Evolutionary conservation across 257 asterid genomes (phyloP).

Genomic region (Capsicum pubescens): DNA sequence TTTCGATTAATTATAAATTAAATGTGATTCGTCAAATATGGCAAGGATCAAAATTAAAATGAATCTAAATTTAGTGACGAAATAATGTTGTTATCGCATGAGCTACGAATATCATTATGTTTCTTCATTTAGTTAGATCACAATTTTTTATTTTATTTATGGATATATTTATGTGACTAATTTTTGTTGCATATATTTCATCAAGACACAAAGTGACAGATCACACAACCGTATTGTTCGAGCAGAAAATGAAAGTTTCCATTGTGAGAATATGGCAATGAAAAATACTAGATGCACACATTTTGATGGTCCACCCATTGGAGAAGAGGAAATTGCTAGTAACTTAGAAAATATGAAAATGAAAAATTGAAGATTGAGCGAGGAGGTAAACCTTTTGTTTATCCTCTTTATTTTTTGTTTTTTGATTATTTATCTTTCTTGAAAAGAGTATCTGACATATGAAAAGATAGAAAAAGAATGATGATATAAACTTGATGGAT

Average conservation of each 20-base stretch:
- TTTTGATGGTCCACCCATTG: slow-evolving; percentile 45
- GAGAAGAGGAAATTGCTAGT: slow-evolving; percentile 48
- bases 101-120: background rate
- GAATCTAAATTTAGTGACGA: background rate
- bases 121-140: background rate
- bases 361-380: slow-evolving; percentile 57
- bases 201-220: slow-evolving; percentile 41
- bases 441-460: background rate
- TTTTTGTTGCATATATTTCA: background rate
- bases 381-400: slow-evolving; percentile 45
- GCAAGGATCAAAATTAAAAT: background rate
- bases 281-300: slow-evolving; percentile 43
- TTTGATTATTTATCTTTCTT: background rate
- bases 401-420: background rate
- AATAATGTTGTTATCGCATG: background rate
- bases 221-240: slow-evolving; percentile 53
- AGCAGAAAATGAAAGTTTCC: slow-evolving; percentile 56
- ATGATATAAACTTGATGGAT: background rate
- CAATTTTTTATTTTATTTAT: background rate
- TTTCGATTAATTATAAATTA: background rate
- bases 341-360: slow-evolving; percentile 44
- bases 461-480: background rate
- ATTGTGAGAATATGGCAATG: slow-evolving; percentile 53
- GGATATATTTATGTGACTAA: background rate
- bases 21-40: background rate